Evolutionary conservation across 352 stramenopile species (phyloP), one percentile per base, ranked within the genome.

Genomic region (Phytophthora ohioensis): DNA sequence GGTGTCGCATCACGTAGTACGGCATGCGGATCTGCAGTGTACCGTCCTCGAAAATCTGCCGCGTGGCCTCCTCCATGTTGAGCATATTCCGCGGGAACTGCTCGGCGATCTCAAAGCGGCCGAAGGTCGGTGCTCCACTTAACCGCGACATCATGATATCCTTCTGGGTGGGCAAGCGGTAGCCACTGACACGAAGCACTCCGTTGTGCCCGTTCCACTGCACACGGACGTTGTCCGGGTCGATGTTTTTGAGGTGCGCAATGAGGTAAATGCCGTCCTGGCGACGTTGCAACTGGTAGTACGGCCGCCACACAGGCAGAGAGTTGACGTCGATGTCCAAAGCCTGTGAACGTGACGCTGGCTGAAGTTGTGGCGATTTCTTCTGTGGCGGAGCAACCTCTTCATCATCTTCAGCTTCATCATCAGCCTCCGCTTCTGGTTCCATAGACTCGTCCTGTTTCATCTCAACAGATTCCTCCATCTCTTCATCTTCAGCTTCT

Each of bases 81-180:
- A 88, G 55, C 56, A 78, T 61, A 42, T 80, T 72, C 46, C 60
- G 43, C 38, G 79, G 79, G 56, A 91, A 82, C 34, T 79, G 78
- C 73, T 91, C 75, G 12, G 54, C 57, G 57, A 92, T 90, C 48
- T 91, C 80, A 30, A 92, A 92, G 61, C 82, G 85, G 32, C 85
- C 82, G 42, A 89, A 91, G 3, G 81, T 90, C 21, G 85, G 81
- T 4, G 73, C 49, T 11, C 81, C 82, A 30, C 73, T 90, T 32
- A 90, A 81, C 7, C 72, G 71, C 4, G 85, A 84, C 60, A 91
- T 67, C 32, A 83, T 55, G 7, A 91, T 51, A 47, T 91, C 85
- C 60, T 86, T 90, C 47, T 84, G 75, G 0, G 75, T 91, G 7
- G 82, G 85, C 27, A 84, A 55, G 61, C 87, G 82, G 70, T 84